A percentile compares a stretch with the other conserved stretches of the same genome.
These are phyloP conservation scores for Fraxinus angustifolia DNA, from an alignment of 305 asterid genomes.

Conservation along the genomic window DNA sequence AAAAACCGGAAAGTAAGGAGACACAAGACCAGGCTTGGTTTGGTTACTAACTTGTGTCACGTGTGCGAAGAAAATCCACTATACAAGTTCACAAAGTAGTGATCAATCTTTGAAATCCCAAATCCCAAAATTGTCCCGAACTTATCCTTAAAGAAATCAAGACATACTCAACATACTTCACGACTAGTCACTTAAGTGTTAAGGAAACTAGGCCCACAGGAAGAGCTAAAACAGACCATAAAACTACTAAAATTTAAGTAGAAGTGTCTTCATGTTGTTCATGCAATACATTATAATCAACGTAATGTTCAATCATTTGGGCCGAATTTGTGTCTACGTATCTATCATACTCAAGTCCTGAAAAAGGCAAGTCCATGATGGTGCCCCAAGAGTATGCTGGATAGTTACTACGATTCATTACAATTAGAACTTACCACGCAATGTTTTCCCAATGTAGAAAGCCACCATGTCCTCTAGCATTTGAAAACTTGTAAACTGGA, in stretches of 20 bases:
- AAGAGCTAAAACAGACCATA: background rate
- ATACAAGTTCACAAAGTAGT: background rate
- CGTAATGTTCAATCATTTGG: background rate
- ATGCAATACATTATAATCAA: background rate
- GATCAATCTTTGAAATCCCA: background rate
- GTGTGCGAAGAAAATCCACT: background rate
- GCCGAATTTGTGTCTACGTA: background rate
- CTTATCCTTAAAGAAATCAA: background rate
- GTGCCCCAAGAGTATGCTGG: background rate
- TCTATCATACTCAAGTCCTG: background rate
- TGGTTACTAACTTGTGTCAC: background rate
- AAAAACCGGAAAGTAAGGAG: background rate
- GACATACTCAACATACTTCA: background rate
- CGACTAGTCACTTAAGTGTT: background rate
- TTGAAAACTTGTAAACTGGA: constrained; percentile 68
- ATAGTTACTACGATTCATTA: background rate
- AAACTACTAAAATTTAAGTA: background rate
- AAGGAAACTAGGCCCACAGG: background rate
- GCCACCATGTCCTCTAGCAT: constrained; percentile 87
- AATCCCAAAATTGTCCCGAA: background rate
- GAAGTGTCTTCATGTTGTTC: background rate
- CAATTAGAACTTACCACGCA: constrained; percentile 46
- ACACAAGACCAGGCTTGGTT: background rate
- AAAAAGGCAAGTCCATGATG: background rate
- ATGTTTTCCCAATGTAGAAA: constrained; percentile 68